phyloP scores from a whole-genome alignment of 2,329 filamentous ascomycete genomes.

The Colletotrichum lupini region DNA sequence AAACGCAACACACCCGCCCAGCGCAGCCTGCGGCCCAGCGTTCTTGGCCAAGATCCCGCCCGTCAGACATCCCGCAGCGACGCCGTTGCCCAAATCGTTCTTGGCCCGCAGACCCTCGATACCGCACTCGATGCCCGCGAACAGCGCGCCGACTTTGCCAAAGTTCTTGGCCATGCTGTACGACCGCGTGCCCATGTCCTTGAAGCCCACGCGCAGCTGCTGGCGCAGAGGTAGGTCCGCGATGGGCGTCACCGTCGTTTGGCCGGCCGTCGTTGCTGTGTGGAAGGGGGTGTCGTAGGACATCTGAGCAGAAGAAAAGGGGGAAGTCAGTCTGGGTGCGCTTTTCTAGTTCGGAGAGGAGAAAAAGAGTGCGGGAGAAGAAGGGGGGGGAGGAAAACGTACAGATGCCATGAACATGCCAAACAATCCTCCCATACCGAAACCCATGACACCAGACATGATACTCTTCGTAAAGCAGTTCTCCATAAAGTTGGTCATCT shows the following conservation, averaged over 20 bases:
- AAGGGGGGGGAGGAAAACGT: conserved; percentile 49
- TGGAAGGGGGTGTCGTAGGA: conserved; percentile 94
- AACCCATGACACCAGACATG: conserved; percentile 93
- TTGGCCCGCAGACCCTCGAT: conserved; percentile 93
- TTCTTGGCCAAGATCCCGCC: conserved; percentile 88
- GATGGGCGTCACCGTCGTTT: conserved; percentile 51
- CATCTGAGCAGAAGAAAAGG: conserved; percentile 71
- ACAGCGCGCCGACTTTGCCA: conserved; percentile 90
- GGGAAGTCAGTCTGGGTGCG: background rate
- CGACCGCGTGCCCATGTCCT: conserved; percentile 91
- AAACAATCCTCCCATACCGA: conserved; percentile 92
- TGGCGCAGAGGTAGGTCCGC: conserved; percentile 81
- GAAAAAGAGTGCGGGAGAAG: background rate
- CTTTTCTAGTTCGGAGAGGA: conserved; percentile 1
- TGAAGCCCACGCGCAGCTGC: conserved; percentile 87
- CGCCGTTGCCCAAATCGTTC: conserved; percentile 91
- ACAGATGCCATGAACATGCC: conserved; percentile 98
- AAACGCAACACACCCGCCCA: conserved; percentile 90
- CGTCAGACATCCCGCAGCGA: conserved; percentile 89
- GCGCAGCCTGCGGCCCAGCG: conserved; percentile 89
- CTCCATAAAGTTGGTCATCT: conserved; percentile 91
- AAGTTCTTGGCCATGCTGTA: conserved; percentile 93
- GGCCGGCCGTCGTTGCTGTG: conserved; percentile 52
- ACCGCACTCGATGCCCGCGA: conserved; percentile 92
- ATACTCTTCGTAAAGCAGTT: conserved; percentile 90